Percentiles rank a stretch among this genome's conserved stretches.
phyloP scores from a whole-genome alignment of 768 basidiomycete genomes.

The Thelephora ganbajun region DNA sequence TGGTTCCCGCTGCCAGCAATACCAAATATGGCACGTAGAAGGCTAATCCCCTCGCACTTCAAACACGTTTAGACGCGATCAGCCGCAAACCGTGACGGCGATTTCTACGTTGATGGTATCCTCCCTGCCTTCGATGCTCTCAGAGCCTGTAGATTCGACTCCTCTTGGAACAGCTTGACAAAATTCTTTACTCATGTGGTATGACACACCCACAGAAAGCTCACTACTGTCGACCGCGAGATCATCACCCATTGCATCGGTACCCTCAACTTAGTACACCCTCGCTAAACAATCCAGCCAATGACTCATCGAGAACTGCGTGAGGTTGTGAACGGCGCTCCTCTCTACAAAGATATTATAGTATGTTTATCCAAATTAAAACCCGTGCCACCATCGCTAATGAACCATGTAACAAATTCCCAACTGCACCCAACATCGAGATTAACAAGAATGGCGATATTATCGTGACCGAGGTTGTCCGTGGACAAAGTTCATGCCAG shows the following conservation, averaged over 20 bases:
- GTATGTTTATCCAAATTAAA: slow-evolving; percentile 27
- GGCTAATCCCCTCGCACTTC: slow-evolving; percentile 53
- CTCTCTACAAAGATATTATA: slow-evolving; percentile 92
- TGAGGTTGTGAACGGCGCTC: slow-evolving; percentile 71
- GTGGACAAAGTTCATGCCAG: slow-evolving; percentile 97
- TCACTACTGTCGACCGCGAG: slow-evolving; percentile 89
- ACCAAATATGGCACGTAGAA: slow-evolving; percentile 82
- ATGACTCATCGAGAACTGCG: slow-evolving; percentile 89
- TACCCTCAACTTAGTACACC: slow-evolving; percentile 90
- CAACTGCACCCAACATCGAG: slow-evolving; percentile 92
- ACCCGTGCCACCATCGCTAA: not conserved
- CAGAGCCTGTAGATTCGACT: slow-evolving; percentile 97
- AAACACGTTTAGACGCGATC: slow-evolving; percentile 81
- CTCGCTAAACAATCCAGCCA: slow-evolving; percentile 97
- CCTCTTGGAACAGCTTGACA: slow-evolving; percentile 98
- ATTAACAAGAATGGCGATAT: slow-evolving; percentile 92
- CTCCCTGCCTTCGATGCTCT: slow-evolving; percentile 89
- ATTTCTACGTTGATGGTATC: slow-evolving; percentile 86
- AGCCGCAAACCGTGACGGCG: slow-evolving; percentile 87
- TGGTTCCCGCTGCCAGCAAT: slow-evolving; percentile 82
- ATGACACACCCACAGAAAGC: slow-evolving; percentile 78
- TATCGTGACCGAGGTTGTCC: slow-evolving; percentile 86
- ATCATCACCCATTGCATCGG: slow-evolving; percentile 95
- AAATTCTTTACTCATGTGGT: slow-evolving; percentile 92
- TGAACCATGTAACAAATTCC: slow-evolving; percentile 61